phyloP scores from a whole-genome alignment of 1,284 basidiomycete species.

The Inonotus hispidus region DNA sequence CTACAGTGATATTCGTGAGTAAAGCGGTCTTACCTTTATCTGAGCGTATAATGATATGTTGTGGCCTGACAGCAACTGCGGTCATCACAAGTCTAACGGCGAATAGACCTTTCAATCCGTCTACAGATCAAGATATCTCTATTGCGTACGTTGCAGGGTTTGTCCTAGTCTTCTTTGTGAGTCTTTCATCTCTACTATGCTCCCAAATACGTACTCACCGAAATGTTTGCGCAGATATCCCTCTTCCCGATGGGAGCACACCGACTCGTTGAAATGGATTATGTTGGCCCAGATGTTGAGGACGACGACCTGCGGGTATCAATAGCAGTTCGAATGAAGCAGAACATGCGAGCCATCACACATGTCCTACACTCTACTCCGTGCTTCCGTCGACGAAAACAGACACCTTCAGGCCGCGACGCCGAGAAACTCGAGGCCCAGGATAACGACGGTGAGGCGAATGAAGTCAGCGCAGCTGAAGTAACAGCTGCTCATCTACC shows the following conservation, averaged over 20 bases:
- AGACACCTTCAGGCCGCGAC: not conserved
- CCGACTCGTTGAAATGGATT: constrained; percentile 51
- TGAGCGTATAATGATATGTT: not conserved
- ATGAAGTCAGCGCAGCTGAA: not conserved
- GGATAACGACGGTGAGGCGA: not conserved
- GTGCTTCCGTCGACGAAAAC: not conserved
- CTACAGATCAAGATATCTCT: constrained; percentile 48
- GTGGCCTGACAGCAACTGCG: constrained; percentile 47
- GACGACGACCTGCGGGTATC: constrained; percentile 41
- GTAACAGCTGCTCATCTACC: not conserved
- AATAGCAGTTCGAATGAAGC: constrained; percentile 14
- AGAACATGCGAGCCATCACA: not conserved
- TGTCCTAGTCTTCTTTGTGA: constrained; percentile 39
- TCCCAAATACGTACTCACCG: not conserved
- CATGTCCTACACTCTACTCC: constrained; percentile 1
- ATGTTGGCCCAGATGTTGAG: constrained; percentile 55
- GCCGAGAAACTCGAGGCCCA: not conserved
- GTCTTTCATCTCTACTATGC: constrained; percentile 18
- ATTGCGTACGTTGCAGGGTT: constrained; percentile 56
- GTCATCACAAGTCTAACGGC: constrained; percentile 52
- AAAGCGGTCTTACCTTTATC: not conserved
- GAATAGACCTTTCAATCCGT: constrained; percentile 46
- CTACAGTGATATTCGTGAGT: constrained; percentile 63
- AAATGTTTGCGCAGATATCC: constrained; percentile 39
- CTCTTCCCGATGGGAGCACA: constrained; percentile 58